Percentiles rank a stretch among this genome's conserved stretches.
phyloP scores from a whole-genome alignment of 441 rosid species.

The Geranium incanum region DNA sequence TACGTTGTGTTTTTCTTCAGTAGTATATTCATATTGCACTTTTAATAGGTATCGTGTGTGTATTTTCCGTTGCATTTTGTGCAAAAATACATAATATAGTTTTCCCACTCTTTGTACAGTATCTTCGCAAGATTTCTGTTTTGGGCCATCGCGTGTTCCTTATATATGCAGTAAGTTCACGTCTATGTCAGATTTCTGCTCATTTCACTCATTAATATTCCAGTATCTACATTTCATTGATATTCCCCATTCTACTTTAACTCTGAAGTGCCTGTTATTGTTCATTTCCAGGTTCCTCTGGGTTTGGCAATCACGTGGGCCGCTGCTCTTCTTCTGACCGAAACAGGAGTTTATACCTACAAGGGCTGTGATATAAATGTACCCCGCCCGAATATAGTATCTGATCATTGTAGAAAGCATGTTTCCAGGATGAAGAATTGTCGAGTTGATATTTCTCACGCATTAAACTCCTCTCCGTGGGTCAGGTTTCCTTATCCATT shows the following conservation, averaged over 20 bases:
- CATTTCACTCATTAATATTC: slow-evolving; percentile 3
- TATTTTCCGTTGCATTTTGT: slow-evolving; percentile 5
- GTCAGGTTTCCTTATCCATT: slow-evolving; percentile 93
- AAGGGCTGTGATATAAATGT: slow-evolving; percentile 75
- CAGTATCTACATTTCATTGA: neutral
- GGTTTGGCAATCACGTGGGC: slow-evolving; percentile 90
- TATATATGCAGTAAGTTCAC: slow-evolving; percentile 73
- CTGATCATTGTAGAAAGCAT: slow-evolving; percentile 79
- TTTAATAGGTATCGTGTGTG: slow-evolving; percentile 6
- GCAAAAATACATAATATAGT: slow-evolving; percentile 17
- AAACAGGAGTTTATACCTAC: slow-evolving; percentile 66
- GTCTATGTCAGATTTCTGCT: neutral
- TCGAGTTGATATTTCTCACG: slow-evolving; percentile 82
- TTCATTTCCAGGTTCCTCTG: slow-evolving; percentile 70
- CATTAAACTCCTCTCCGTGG: slow-evolving; percentile 78
- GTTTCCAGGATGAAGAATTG: slow-evolving; percentile 72
- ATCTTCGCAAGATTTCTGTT: slow-evolving; percentile 91
- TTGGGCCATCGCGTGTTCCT: slow-evolving; percentile 86
- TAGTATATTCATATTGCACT: neutral
- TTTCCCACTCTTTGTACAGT: slow-evolving; percentile 42
- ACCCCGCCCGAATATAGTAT: slow-evolving; percentile 68
- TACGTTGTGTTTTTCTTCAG: slow-evolving; percentile 15
- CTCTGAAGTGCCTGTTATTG: slow-evolving; percentile 8
- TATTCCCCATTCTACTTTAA: slow-evolving; percentile 13
- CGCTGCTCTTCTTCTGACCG: slow-evolving; percentile 75